These are phyloP conservation scores for Euphorbia peplus DNA, from an alignment of 345 rosid species.

Conservation along the genomic window DNA sequence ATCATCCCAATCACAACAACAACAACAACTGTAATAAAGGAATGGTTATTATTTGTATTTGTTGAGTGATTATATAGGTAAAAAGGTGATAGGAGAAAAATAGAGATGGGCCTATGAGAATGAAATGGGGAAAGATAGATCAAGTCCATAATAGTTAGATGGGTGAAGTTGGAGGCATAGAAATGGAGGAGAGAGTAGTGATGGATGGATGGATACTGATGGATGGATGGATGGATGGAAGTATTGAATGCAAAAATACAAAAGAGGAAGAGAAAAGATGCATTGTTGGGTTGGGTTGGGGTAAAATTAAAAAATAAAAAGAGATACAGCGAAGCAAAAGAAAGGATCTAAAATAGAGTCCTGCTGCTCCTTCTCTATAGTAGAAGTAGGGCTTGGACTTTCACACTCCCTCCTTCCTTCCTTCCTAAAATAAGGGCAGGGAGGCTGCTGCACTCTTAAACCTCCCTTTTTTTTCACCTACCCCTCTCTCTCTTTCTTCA, in stretches of 20 bases:
- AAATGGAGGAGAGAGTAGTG: no score
- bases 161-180: neutral
- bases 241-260: neutral
- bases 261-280: constrained; percentile 12
- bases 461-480: constrained; percentile 11
- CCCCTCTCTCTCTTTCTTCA: constrained; percentile 2
- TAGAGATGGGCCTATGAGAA: neutral
- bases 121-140: neutral
- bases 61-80: no score
- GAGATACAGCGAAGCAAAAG: constrained; percentile 24
- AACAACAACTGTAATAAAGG: no score
- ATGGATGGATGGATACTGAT: no score
- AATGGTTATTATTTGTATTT: no score
- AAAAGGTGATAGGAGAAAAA: neutral
- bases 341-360: constrained; percentile 18
- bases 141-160: neutral
- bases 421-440: neutral
- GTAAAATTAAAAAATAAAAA: no score
- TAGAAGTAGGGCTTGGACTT: constrained; percentile 41
- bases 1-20: no score
- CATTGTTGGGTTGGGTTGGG: constrained; percentile 10
- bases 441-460: constrained; percentile 12
- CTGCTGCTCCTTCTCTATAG: no score
- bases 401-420: constrained; percentile 4
- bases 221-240: no score